Evolutionary conservation across 768 basidiomycete genomes (phyloP), one percentile per base, ranked within the genome.

Genomic region (Hortiboletus campestris): DNA sequence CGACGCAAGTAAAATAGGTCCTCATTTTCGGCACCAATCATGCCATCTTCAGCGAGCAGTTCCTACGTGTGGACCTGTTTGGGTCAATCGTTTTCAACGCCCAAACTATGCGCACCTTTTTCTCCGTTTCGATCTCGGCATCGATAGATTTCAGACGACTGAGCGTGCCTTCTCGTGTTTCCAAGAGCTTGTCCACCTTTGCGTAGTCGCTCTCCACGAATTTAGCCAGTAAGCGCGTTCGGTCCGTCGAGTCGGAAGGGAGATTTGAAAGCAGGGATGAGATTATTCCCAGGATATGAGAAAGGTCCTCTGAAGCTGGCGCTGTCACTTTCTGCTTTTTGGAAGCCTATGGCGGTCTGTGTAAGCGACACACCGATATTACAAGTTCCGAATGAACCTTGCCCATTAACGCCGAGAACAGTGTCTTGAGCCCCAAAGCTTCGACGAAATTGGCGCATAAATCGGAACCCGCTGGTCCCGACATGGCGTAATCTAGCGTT

Each of bases 181-280:
- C 96, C 25, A 97, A 74, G 31, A 99, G 75, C 63, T 95, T 91
- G 69, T 98, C 97, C 9, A 91, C 84, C 70, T 99, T 98, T 68
- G 95, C 94, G 65, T 97, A 99, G 49, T 88, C 84, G 28, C 74
- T 80, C 71, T 98, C 96, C 14, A 97, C 93, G 63, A 98, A 99
- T 72, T 99, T 99, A 7, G 92, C 78, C 16, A 99, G 75, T 17
- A 98, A 74, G 13, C 97, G 85, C 50, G 90, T 84, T 17, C 92
- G 85, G 29, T 82, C 77, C 0, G 84, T 79, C 7, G 94, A 90
- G 52, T 95, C 94, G 2, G 94, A 94, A 6, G 87, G 80, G 10
- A 98, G 83, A 62, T 91, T 94, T 9, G 89, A 88, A 61, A 94
- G 84, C 25, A 98, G 78, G 0, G 96, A 97, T 2, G 89, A 88